Conservation (phyloP, 2,329 filamentous ascomycete genomes). For the Stagonosporopsis vannaccii region DNA sequence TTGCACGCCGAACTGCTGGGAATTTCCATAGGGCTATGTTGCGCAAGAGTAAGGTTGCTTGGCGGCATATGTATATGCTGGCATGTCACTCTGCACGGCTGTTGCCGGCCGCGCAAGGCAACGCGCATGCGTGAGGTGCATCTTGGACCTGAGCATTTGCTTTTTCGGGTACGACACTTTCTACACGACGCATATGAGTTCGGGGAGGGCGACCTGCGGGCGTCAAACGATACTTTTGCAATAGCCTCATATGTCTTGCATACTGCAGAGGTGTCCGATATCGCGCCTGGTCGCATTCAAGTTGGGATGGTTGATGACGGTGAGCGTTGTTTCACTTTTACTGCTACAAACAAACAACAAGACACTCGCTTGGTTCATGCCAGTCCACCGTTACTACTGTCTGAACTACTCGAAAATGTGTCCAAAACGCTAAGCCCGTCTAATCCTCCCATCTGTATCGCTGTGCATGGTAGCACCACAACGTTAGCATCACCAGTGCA, state of each 20-base stretch:
- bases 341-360: background rate
- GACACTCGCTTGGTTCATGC: background rate
- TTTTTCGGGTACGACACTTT: background rate
- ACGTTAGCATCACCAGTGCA: constrained; percentile 8
- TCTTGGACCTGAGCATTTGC: constrained; percentile 7
- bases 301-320: background rate
- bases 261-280: background rate
- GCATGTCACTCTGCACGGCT: constrained; percentile 8
- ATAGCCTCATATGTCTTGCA: constrained; percentile 3
- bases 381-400: background rate
- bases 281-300: background rate
- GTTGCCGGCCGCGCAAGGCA: constrained; percentile 11
- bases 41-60: background rate
- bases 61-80: constrained; percentile 7
- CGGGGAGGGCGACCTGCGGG: background rate
- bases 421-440: background rate
- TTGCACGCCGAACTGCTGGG: background rate
- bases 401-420: background rate
- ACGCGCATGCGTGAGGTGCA: constrained; percentile 3
- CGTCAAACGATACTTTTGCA: background rate
- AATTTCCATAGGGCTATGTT: background rate
- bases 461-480: constrained; percentile 3
- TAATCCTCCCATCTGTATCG: background rate
- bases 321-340: background rate
- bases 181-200: background rate